Conservation (phyloP, 2,329 filamentous ascomycete species). For the Aspergillus pseudonomiae region DNA sequence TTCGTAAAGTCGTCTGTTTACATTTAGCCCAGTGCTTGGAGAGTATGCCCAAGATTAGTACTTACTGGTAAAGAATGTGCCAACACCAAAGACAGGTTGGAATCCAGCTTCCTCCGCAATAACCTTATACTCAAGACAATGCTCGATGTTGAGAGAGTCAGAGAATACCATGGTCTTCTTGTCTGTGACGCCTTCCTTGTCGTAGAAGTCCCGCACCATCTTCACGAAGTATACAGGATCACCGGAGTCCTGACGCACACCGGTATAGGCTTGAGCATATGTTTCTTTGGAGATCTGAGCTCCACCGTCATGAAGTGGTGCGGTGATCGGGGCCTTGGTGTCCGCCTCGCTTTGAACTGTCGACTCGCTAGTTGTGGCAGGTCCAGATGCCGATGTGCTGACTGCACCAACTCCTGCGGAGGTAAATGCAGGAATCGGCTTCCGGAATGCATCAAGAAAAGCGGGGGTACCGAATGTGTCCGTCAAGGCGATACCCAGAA, state of each 20-base stretch:
- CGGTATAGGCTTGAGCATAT: conserved; percentile 81
- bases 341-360: conserved; percentile 41
- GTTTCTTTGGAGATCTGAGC: conserved; percentile 55
- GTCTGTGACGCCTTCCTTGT: conserved; percentile 71
- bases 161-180: conserved; percentile 94
- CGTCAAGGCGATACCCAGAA: conserved; percentile 85
- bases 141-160: conserved; percentile 88
- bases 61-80: conserved; percentile 86
- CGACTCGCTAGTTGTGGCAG: conserved; percentile 48
- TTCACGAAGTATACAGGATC: conserved; percentile 80
- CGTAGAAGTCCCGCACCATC: conserved; percentile 79
- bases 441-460: conserved; percentile 82
- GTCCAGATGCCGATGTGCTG: conserved; percentile 43
- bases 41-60: conserved; percentile 5
- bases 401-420: conserved; percentile 44
- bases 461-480: conserved; percentile 94
- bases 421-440: conserved; percentile 58
- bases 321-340: conserved; percentile 48
- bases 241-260: conserved; percentile 87
- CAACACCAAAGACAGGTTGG: conserved; percentile 86
- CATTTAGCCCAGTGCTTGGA: neutral
- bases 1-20: conserved; percentile 77
- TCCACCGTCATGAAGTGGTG: conserved; percentile 40
- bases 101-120: conserved; percentile 80
- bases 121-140: conserved; percentile 86